Conservation (phyloP, 768 basidiomycete species). For the Tricholoma sp. region DNA sequence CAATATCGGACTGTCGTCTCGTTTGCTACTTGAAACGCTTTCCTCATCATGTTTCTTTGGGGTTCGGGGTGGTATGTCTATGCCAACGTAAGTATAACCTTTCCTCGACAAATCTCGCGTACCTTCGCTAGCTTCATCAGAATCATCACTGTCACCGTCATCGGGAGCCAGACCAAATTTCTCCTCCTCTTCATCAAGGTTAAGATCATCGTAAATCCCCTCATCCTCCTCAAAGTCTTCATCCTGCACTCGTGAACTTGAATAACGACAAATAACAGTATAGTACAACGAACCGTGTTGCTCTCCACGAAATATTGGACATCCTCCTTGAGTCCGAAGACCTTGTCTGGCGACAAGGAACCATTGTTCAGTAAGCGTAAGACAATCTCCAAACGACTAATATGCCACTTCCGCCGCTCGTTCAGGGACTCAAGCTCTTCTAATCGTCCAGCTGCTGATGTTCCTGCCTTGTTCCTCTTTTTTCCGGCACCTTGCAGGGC, state of each 20-base stretch:
- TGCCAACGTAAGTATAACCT: constrained; percentile 7
- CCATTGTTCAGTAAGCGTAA: constrained; percentile 93
- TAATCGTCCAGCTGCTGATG: constrained; percentile 60
- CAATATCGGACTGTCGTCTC: constrained; percentile 70
- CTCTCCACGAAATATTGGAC: constrained; percentile 94
- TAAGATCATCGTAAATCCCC: constrained; percentile 96
- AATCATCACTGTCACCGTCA: constrained; percentile 75
- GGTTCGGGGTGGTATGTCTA: constrained; percentile 63
- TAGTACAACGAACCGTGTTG: constrained; percentile 69
- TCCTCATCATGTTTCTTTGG: constrained; percentile 83
- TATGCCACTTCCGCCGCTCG: constrained; percentile 94
- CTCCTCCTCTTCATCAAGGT: constrained; percentile 95
- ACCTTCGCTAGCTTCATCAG: constrained; percentile 74
- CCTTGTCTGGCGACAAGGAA: constrained; percentile 75
- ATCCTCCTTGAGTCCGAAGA: constrained; percentile 83
- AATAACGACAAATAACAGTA: constrained; percentile 2
- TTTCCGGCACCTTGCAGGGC: constrained; percentile 73
- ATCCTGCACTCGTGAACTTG: constrained; percentile 50
- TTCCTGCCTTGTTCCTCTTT: constrained; percentile 75
- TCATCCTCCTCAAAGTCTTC: constrained; percentile 98
- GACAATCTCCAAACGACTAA: constrained; percentile 87
- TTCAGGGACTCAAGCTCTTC: constrained; percentile 86
- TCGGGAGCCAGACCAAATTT: constrained; percentile 79
- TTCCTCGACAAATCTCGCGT: constrained; percentile 7
- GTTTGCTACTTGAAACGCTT: constrained; percentile 67